These are phyloP conservation scores for Pleurotus cornucopiae DNA, from an alignment of 768 basidiomycete species.

Conservation along the genomic window DNA sequence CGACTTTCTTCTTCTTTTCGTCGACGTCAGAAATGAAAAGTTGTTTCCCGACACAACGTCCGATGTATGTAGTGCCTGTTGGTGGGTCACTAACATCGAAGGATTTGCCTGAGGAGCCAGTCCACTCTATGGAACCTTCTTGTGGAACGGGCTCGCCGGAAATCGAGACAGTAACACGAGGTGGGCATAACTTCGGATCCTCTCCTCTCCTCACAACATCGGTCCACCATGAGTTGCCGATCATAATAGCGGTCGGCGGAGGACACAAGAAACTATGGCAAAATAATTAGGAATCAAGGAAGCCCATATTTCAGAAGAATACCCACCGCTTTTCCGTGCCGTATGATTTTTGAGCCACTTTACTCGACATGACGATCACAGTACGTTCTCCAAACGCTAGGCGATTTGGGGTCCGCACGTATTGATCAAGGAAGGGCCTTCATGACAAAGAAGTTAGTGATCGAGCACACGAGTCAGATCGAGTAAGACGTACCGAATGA, in stretches of 20 bases:
- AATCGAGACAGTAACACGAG: slow-evolving; percentile 84
- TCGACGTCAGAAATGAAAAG: slow-evolving; percentile 94
- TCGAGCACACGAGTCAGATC: slow-evolving; percentile 9
- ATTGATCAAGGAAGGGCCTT: slow-evolving; percentile 82
- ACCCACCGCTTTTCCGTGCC: slow-evolving; percentile 88
- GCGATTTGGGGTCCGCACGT: slow-evolving; percentile 79
- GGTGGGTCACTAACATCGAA: slow-evolving; percentile 80
- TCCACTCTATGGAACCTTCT: slow-evolving; percentile 87
- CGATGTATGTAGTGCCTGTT: slow-evolving; percentile 83
- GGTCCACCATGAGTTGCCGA: slow-evolving; percentile 94
- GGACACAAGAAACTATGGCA: slow-evolving; percentile 77
- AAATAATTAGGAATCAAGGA: slow-evolving; percentile 14
- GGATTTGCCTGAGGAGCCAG: slow-evolving; percentile 74
- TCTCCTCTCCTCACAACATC: slow-evolving; percentile 72
- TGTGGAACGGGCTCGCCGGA: slow-evolving; percentile 86
- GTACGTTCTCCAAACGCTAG: slow-evolving; percentile 91
- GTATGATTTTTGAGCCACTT: slow-evolving; percentile 96
- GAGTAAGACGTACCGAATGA: slow-evolving; percentile 57
- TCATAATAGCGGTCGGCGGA: slow-evolving; percentile 90
- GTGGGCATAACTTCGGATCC: slow-evolving; percentile 70
- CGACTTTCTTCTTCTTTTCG: slow-evolving; percentile 93
- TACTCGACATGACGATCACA: slow-evolving; percentile 96
- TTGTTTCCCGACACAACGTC: slow-evolving; percentile 90
- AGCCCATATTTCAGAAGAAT: background rate
- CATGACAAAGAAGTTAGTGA: slow-evolving; percentile 12